Conservation (phyloP, 768 basidiomycete species). For the Tricholoma furcatifolium region DNA sequence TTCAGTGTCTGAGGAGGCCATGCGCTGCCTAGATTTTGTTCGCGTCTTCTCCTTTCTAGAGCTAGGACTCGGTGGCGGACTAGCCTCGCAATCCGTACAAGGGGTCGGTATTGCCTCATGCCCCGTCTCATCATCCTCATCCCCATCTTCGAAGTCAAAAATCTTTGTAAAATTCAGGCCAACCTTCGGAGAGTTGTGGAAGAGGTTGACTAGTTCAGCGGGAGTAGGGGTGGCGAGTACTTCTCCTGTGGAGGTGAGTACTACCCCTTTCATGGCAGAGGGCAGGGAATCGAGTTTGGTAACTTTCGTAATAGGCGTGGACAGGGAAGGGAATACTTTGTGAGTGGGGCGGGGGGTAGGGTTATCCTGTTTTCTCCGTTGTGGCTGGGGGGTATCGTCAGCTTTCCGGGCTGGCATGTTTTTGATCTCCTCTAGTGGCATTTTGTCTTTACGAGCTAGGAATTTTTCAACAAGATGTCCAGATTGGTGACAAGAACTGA, state of each 20-base stretch:
- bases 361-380: conserved; percentile 21
- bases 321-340: conserved; percentile 32
- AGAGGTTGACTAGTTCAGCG: conserved; percentile 61
- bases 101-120: conserved; percentile 18
- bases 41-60: conserved; percentile 38
- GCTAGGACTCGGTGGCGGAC: conserved; percentile 48
- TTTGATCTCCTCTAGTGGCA: conserved; percentile 75
- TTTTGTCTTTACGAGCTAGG: conserved; percentile 48
- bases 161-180: conserved; percentile 77
- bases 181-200: conserved; percentile 67
- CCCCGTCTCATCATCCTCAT: conserved; percentile 27
- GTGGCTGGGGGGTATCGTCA: conserved; percentile 24
- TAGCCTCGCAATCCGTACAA: conserved; percentile 25
- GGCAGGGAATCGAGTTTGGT: conserved; percentile 33
- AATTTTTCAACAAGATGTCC: background rate
- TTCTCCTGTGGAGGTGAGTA: conserved; percentile 79
- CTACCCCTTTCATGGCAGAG: conserved; percentile 74
- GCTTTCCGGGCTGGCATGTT: conserved; percentile 48
- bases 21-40: conserved; percentile 19
- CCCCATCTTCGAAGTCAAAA: conserved; percentile 62
- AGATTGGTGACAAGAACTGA: conserved; percentile 2
- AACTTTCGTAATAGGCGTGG: conserved; percentile 52
- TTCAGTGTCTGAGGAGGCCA: conserved; percentile 18
- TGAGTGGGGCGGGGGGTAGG: conserved; percentile 25
- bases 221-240: conserved; percentile 70